Evolutionary conservation across 352 stramenopile species (phyloP).

Genomic region (Plasmopara viticola): DNA sequence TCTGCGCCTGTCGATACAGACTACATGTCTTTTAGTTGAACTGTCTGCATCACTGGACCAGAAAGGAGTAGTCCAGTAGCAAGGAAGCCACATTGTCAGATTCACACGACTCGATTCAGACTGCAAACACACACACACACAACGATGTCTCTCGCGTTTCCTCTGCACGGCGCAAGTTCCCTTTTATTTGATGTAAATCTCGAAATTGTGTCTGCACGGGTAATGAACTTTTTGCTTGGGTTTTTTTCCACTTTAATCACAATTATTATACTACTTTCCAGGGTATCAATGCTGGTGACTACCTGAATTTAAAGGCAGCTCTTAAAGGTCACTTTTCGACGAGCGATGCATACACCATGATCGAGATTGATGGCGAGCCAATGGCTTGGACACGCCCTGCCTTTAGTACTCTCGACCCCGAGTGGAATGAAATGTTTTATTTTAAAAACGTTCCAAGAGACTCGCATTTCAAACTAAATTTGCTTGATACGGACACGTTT

Average conservation of each 20-base stretch:
- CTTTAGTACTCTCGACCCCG: constrained; percentile 24
- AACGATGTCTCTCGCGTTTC: neutral
- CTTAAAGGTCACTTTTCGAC: constrained; percentile 22
- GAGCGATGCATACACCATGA: constrained; percentile 32
- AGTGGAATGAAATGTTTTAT: constrained; percentile 34
- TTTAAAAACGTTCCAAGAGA: constrained; percentile 29
- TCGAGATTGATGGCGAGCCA: constrained; percentile 26
- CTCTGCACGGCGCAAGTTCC: neutral
- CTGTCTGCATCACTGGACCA: no score
- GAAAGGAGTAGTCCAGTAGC: no score
- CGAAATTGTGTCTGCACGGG: constrained; percentile 22
- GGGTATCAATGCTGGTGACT: constrained; percentile 26
- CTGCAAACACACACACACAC: no score
- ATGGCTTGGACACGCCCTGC: constrained; percentile 28
- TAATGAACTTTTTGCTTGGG: neutral
- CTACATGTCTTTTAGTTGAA: no score
- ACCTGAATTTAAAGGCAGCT: constrained; percentile 11
- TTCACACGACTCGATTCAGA: no score
- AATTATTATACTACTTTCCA: constrained; percentile 2
- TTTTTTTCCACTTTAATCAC: neutral
- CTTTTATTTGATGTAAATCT: constrained; percentile 26
- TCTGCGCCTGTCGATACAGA: no score
- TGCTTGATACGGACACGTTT: constrained; percentile 28
- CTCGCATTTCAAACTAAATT: constrained; percentile 24
- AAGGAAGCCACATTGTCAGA: no score